Evolutionary conservation across 2,329 filamentous ascomycete species (phyloP), one percentile per base, ranked within the genome.

Genomic region (Chaetoscypha palmicola): DNA sequence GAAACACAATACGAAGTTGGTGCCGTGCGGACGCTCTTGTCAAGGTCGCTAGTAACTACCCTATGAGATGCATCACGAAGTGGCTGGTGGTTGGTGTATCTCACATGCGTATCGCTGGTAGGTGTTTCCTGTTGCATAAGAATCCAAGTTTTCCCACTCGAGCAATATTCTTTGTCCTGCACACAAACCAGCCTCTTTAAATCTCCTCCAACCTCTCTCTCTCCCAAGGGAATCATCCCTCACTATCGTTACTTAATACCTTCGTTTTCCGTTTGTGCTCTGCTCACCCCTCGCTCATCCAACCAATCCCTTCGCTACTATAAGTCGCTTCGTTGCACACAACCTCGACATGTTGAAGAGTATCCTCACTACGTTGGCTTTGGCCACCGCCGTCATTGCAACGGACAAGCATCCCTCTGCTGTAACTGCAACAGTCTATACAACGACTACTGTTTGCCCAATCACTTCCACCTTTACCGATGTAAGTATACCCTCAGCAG

Each of bases 171-270:
- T 55, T 49, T 39, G 46, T 48, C 38, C 33, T 49, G 30, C 46
- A 50, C 38, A 37, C 47, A 49, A 46, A 53, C 50, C 55, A 57
- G 51, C 57, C 55, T 52, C 45, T 45, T 45, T 45, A 43, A 41
- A 46, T 48, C 23, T 17, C 41, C 34, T 49, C 49, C 52, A 55
- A 42, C 52, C 55, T 53, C 50, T 38, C 31, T 22, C 55, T 53
- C 50, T 38, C 31, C 22, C 40, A 20, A 38, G 46, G 50, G 50
- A 40, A 53, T 66, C 66, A 66, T 69, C 67, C 57, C 62, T 70
- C 66, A 67, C 62, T 71, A 68, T 61, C 65, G 67, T 69, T 68
- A 58, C 53, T 60, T 58, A 60, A 55, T 21, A 55, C 52, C 45
- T 46, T 53, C 53, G 44, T 50, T 57, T 30, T 47, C 41, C 42